Base-by-base conservation (phyloP, 2,329 filamentous ascomycete genomes). In the Aschersonia sp. region DNA sequence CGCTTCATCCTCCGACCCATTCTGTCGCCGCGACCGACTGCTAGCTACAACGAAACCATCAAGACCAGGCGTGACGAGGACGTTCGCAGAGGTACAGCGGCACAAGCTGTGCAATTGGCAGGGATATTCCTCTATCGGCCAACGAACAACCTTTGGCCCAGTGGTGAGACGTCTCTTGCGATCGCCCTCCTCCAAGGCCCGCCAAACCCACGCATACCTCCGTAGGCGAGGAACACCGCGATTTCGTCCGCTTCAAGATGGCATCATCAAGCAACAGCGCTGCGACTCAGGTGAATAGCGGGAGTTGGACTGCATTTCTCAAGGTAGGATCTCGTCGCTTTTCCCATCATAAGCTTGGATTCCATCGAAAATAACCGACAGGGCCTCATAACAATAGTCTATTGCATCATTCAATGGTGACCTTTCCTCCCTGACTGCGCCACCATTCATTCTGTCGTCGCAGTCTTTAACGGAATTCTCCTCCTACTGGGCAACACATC, bases 341-440 rank as follows among this genome's bases (percentile, higher is more conserved):
- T 22, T 22, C 22, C 22, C 22, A 22, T 22, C 22, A 22, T 22
- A 22, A 22, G 22, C 22, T 22, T 2, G 22, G 22, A 22, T 22
- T 22, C 22, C 22, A 22, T 22, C 22, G 22, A 22, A 22, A 22
- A 2, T 22, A 22, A 22, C 22, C 22, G 22, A 22, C 22, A 22
- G 22, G 22, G 22, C 22, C 22, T 22, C 22, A 22, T 22, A 22
- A 22, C 22, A 22, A 31, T 48, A 78, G 75, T 87, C 84, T 44
- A 85, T 89, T 60, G 81, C 83, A 47, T 86, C 82, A 4, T 90
- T 89, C 70, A 86, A 84, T 59, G 85, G 85, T 57, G 85, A 90
- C 63, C 75, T 89, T 50, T 83, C 85, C 35, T 87, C 83, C 51
- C 69, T 90, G 58, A 89, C 85, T 37, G 85, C 85, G 40, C 85